Conservation (phyloP, 2,329 filamentous ascomycete species). For the Chrysoporthe cubensis region DNA sequence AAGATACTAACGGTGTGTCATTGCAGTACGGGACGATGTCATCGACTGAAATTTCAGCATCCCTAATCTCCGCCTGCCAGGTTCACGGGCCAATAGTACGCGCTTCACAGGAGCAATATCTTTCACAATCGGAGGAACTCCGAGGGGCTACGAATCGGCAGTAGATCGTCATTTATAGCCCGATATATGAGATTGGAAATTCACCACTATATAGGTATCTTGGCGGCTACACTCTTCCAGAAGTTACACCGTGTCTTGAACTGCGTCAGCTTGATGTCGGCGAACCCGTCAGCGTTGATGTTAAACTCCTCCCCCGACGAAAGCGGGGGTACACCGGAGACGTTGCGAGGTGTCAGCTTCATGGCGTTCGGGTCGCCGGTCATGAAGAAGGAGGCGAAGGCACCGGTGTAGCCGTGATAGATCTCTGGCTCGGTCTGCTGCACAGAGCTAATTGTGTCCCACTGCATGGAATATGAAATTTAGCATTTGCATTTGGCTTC, state of each 20-base stretch:
- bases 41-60: neutral
- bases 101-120: neutral
- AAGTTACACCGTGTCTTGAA: constrained; percentile 56
- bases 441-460: constrained; percentile 58
- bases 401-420: constrained; percentile 61
- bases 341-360: constrained; percentile 52
- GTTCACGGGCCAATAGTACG: neutral
- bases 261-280: constrained; percentile 40
- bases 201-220: constrained; percentile 47
- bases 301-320: constrained; percentile 53
- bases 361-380: constrained; percentile 61
- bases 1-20: neutral
- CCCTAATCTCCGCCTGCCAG: neutral
- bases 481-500: neutral
- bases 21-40: constrained; percentile 2
- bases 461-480: constrained; percentile 41
- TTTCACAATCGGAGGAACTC: neutral
- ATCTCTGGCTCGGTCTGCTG: constrained; percentile 56
- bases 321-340: constrained; percentile 50
- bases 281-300: constrained; percentile 50
- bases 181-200: neutral
- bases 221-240: constrained; percentile 51
- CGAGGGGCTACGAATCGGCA: neutral
- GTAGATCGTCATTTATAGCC: neutral
- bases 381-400: constrained; percentile 63